Conservation (phyloP, 306 rosid species). For the Begonia loranthoides region DNA sequence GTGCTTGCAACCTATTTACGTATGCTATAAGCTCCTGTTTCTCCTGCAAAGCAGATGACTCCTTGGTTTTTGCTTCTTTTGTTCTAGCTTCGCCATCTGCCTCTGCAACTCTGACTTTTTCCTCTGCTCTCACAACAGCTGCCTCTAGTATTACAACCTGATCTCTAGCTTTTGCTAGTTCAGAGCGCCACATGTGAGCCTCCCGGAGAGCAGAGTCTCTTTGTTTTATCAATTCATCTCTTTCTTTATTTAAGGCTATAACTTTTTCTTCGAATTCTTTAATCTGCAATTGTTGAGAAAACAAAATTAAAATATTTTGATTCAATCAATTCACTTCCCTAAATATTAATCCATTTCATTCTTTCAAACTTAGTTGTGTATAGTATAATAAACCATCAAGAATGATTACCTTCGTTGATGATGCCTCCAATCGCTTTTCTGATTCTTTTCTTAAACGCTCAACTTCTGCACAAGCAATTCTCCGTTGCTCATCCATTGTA, state of each 20-base stretch:
- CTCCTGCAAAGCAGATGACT: conserved; percentile 50
- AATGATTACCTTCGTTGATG: conserved; percentile 40
- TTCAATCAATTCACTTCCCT: too few species aligned
- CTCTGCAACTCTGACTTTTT: conserved; percentile 76
- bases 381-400: background rate
- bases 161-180: conserved; percentile 94
- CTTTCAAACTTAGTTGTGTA: background rate
- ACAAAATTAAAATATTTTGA: background rate
- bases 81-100: conserved; percentile 65
- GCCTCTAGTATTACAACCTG: conserved; percentile 82
- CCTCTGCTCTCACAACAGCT: conserved; percentile 77
- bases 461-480: conserved; percentile 61
- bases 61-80: conserved; percentile 73
- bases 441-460: conserved; percentile 55
- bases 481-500: conserved; percentile 81
- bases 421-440: conserved; percentile 44
- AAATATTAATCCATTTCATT: background rate
- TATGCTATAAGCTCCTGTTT: conserved; percentile 78
- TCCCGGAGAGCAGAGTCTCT: conserved; percentile 74
- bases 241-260: conserved; percentile 47
- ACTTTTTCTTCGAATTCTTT: conserved; percentile 55
- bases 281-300: conserved; percentile 27
- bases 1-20: conserved; percentile 69
- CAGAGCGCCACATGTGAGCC: conserved; percentile 92
- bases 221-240: conserved; percentile 58